These are phyloP conservation scores for Neonectria punicea DNA, from an alignment of 2,329 filamentous ascomycete species.

Conservation along the genomic window DNA sequence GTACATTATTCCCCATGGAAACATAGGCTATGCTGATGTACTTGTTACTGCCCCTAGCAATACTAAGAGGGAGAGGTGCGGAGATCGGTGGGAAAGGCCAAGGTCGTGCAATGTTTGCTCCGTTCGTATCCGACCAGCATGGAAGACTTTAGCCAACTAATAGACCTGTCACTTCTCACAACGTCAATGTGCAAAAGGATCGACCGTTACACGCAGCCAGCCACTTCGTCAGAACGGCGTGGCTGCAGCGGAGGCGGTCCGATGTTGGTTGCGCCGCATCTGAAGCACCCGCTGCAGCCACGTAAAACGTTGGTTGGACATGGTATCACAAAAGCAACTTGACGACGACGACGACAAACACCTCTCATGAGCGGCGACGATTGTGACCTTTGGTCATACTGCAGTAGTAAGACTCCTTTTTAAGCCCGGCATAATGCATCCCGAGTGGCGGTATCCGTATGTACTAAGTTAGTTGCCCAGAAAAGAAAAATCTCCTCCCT, in stretches of 20 bases:
- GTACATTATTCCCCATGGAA: no score
- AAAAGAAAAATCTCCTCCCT: not conserved
- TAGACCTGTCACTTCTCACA: not conserved
- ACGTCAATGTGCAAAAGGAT: not conserved
- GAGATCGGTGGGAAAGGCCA: no score
- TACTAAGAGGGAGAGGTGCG: no score
- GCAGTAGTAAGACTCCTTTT: no score
- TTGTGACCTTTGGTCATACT: not conserved
- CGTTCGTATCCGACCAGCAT: no score
- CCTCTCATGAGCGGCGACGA: not conserved
- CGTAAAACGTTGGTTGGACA: not conserved
- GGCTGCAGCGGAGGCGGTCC: not conserved
- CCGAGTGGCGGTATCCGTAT: not conserved
- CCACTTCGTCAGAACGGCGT: not conserved
- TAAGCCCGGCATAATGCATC: no score
- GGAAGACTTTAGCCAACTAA: no score
- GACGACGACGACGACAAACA: not conserved
- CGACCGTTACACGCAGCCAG: not conserved
- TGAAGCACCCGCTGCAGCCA: not conserved
- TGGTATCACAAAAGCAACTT: not conserved
- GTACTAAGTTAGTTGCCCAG: not conserved
- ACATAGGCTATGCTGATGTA: no score
- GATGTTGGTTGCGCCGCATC: not conserved
- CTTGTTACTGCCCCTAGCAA: no score
- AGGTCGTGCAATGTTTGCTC: no score